Base-by-base conservation (phyloP, 257 asterid genomes). In the Solanum appendiculatum region DNA sequence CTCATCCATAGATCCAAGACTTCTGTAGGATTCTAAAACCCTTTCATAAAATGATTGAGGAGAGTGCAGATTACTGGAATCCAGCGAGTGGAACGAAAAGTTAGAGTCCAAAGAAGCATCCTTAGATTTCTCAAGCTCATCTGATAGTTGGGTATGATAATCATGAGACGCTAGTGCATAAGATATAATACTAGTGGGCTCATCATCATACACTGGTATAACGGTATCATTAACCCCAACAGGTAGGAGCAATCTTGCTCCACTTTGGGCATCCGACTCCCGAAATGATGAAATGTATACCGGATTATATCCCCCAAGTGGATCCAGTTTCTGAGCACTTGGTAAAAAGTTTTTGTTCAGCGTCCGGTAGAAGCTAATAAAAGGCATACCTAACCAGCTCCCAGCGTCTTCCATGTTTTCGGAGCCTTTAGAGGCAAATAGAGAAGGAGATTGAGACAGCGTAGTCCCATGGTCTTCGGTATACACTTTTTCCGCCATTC, bases 151-250 rank as follows among this genome's bases (percentile, higher is more conserved):
- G 85, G 42, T 81, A 54, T 89, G 63, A 90, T 94, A 97, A 69
- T 92, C 96, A 68, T 89, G 92, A 13, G 96, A 94, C 83, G 88
- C 91, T 27, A 97, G 98, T 18, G 97, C 96, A 86, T 93, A 93
- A 12, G 99, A 87, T 89, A 97, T 96, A 73, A 95, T 90, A 90
- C 99, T 97, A 3, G 99, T 97, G n/a, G 98, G 99, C 90, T 97
- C 99, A 88, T 97, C 98, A 88, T 97, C 99, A 86, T 91, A 95
- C 63, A 97, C 98, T 1, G 98, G 96, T 86, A 97, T 25, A 74
- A 95, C 96, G 74, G 92, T 93, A 87, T 93, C 98, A 58, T 92
- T 95, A 80, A 91, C 88, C 86, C 98, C 99, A 31, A 91, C 91
- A 33, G 97, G 94, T 48, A 94, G 91, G 89, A 94, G 95, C 91